Conservation (phyloP, 2,329 filamentous ascomycete genomes). For the Tolypocladium ophioglossoides region DNA sequence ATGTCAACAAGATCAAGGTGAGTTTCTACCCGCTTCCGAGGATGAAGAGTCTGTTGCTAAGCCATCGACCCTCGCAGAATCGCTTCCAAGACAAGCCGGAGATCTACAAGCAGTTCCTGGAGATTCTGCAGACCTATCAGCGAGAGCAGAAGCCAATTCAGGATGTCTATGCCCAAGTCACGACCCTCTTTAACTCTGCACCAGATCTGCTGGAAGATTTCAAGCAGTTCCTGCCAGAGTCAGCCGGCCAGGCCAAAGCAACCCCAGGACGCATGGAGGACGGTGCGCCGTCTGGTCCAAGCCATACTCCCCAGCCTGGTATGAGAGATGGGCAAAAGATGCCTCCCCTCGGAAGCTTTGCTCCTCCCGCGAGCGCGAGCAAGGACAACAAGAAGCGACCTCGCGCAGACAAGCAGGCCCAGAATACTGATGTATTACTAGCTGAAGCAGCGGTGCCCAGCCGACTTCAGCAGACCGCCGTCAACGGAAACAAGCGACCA, state of each 20-base stretch:
- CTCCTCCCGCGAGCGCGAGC: constrained; percentile 65
- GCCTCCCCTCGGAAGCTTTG: constrained; percentile 92
- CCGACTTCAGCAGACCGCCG: constrained; percentile 18
- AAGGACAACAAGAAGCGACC: constrained; percentile 89
- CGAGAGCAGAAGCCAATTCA: constrained; percentile 96
- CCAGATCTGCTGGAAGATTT: constrained; percentile 96
- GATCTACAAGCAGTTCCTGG: constrained; percentile 98
- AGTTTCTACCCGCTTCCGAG: constrained; percentile 14
- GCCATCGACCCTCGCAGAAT: constrained; percentile 47
- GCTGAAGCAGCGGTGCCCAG: constrained; percentile 29
- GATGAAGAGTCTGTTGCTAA: constrained; percentile 4
- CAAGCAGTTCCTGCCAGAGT: constrained; percentile 95
- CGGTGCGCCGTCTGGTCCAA: constrained; percentile 27
- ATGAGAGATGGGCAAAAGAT: constrained; percentile 60
- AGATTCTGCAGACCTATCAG: constrained; percentile 97
- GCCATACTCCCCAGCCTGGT: constrained; percentile 44
- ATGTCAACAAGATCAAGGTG: constrained; percentile 99
- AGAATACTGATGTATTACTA: constrained; percentile 34
- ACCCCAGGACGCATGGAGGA: constrained; percentile 50
- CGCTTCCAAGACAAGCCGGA: constrained; percentile 94
- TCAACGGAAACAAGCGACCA: constrained; percentile 48
- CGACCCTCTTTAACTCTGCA: constrained; percentile 82
- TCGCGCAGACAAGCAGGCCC: constrained; percentile 44
- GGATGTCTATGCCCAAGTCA: constrained; percentile 96
- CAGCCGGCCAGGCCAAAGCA: constrained; percentile 44